Evolutionary conservation across 345 rosid species (phyloP), one percentile per base, ranked within the genome.

Genomic region (Lumnitzera littorea): DNA sequence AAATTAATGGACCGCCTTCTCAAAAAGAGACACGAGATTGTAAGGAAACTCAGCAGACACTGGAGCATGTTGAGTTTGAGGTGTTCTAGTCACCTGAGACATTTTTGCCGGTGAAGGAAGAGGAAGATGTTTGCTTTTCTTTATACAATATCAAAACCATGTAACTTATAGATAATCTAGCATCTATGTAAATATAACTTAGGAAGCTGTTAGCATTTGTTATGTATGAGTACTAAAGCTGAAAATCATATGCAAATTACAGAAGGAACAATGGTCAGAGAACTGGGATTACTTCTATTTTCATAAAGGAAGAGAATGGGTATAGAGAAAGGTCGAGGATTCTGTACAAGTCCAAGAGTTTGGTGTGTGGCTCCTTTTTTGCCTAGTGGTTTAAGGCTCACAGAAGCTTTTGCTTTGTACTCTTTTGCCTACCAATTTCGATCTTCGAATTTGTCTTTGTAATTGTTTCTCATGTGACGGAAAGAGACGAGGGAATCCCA

Each of bases 51-150:
- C 71, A 56, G 67, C 60, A 66, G 36, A 53, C 72, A 29, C 78
- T 71, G 57, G 85, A 81, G 65, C 55, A 63, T 15, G 47, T 56
- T 46, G 82, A 73, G 73, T 86, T 86, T 64, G 84, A 81, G 65
- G 79, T 81, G 85, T 86, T 81, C 62, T 83, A 81, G 77, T 4
- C 46, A 36, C 10, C 43, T 36, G 43, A 20, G 20, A 6, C 7
- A 24, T 11, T 43, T 23, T 27, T 4, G 48, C 48, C 48, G 64
- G 49, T 47, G 59, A 36, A n/a, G 55, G 63, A 50, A 51, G 55
- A 41, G 51, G 51, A 57, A 56, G 58, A 62, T 61, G 64, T 53
- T 66, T 50, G 49, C 14, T 49, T 62, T 57, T 58, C 31, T 17
- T 12, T 56, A 48, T 54, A 23, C 17, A 20, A 54, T 25, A 23